phyloP scores from a whole-genome alignment of 2,329 filamentous ascomycete genomes.

The Ascochyta pisi region DNA sequence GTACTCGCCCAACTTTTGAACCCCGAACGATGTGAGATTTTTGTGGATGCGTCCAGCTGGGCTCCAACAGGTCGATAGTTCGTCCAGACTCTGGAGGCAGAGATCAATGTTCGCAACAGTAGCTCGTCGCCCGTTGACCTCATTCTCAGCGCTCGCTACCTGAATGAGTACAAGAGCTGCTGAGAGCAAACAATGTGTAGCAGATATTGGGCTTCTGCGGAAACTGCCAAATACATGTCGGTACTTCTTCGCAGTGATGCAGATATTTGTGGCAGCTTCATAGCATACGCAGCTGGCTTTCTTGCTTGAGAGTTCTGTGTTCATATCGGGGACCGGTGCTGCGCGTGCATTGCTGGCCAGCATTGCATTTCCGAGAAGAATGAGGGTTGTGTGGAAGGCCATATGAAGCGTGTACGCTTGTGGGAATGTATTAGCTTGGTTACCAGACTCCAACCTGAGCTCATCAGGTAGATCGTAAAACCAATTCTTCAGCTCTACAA shows the following conservation, averaged over 20 bases:
- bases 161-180: slow-evolving; percentile 35
- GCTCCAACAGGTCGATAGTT: not conserved
- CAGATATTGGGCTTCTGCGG: slow-evolving; percentile 44
- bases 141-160: not conserved
- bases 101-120: not conserved
- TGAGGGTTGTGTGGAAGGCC: slow-evolving; percentile 45
- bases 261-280: slow-evolving; percentile 4
- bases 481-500: slow-evolving; percentile 47
- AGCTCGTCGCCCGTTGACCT: not conserved
- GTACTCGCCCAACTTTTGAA: not conserved
- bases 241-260: slow-evolving; percentile 24
- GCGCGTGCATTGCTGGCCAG: slow-evolving; percentile 27
- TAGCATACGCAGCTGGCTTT: slow-evolving; percentile 10
- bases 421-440: slow-evolving; percentile 23
- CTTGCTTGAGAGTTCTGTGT: slow-evolving; percentile 37
- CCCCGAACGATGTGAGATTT: not conserved
- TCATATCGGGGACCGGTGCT: not conserved
- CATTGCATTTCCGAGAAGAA: slow-evolving; percentile 45
- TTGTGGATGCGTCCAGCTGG: not conserved
- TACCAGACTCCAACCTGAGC: slow-evolving; percentile 33
- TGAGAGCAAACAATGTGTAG: slow-evolving; percentile 47
- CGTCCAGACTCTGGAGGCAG: slow-evolving; percentile 2
- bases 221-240: slow-evolving; percentile 46
- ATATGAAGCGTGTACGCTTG: slow-evolving; percentile 46
- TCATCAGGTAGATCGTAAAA: slow-evolving; percentile 44